Base-by-base conservation (phyloP, 805 yeast genomes). In the Metschnikowia lochheadii region DNA sequence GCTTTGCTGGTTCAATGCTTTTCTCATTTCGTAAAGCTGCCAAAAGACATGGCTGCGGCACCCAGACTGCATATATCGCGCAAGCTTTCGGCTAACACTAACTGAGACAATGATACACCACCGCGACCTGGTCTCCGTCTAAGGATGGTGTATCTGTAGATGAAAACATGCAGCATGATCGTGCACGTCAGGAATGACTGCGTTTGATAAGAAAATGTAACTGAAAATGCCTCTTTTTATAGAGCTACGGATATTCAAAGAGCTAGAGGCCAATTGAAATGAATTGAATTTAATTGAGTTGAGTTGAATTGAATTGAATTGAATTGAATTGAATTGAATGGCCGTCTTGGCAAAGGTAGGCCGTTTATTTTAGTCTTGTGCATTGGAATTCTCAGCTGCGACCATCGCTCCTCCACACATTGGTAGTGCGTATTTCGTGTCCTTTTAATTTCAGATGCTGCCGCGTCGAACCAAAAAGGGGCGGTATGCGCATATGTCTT, bases 401-500 rank as follows among this genome's bases (percentile, higher is more conserved):
- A 23, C 41, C n/a, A n/a, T 2, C 17, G 13, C 31, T 39, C 41
- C 15, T n/a, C 13, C 41, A 31, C 41, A 39, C 17, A 34, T 23
- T 7, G 31, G 23, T 17, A 23, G 14, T 17, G 32, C 32, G 41
- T 15, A 23, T 21, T 21, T 34, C 37, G 46, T 33, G 46, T 26
- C 33, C 20, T 26, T 23, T 23, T 6, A 15, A 26, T 35, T 15
- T 36, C 40, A 44, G 34, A 13, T 34, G 38, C 45, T 8, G 45
- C 45, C 37, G 21, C 45, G 31, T 42, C n/a, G 14, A n/a, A 26
- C 11, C 36, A 32, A 8, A 42, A 42, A 42, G 45, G 45, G 37
- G 45, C n/a, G 26, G 6, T 14, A 42, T 33, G 31, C 37, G 45
- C 45, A 42, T 42, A 5, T 7, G 15, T 32, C 45, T n/a, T 33